These are phyloP conservation scores for Saturnispora serradocipensis DNA, from an alignment of 805 yeast species.

Conservation along the genomic window DNA sequence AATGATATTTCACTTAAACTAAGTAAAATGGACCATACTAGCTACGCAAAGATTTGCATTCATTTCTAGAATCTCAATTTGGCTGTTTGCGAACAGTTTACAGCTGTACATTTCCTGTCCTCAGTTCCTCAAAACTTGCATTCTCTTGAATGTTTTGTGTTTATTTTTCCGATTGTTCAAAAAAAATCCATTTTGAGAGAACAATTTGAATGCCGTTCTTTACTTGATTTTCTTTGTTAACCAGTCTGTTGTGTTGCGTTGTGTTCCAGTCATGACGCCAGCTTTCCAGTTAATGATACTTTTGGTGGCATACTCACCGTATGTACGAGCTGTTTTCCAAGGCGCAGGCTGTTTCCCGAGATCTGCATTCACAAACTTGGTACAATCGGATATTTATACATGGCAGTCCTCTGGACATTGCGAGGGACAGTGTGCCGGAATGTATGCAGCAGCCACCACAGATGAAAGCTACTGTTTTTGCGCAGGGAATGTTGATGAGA, in stretches of 20 bases:
- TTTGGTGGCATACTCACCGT: slow-evolving; percentile 1
- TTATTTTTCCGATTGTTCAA: not conserved
- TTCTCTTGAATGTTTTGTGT: not conserved
- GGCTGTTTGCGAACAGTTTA: not conserved
- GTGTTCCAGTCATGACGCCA: not conserved
- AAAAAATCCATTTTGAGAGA: not conserved
- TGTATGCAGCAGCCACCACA: slow-evolving; percentile 35
- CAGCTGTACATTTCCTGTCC: not conserved
- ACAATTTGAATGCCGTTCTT: not conserved
- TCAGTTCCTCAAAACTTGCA: not conserved
- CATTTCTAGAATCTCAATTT: not conserved
- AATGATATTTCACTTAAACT: not conserved
- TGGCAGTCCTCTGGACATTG: slow-evolving; percentile 61
- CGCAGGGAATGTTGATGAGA: slow-evolving; percentile 38
- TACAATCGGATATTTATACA: slow-evolving; percentile 36
- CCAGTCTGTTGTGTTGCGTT: not conserved
- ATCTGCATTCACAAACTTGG: slow-evolving; percentile 25
- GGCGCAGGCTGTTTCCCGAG: slow-evolving; percentile 22
- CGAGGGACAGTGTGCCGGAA: slow-evolving; percentile 37
- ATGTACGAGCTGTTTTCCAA: slow-evolving; percentile 9
- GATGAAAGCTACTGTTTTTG: slow-evolving; percentile 58
- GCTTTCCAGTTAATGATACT: not conserved
- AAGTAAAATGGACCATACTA: not conserved
- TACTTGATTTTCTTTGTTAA: not conserved
- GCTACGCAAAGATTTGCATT: too few relatives aligned